phyloP scores from a whole-genome alignment of 1,284 basidiomycete genomes.

The Cryptococcus sp. region DNA sequence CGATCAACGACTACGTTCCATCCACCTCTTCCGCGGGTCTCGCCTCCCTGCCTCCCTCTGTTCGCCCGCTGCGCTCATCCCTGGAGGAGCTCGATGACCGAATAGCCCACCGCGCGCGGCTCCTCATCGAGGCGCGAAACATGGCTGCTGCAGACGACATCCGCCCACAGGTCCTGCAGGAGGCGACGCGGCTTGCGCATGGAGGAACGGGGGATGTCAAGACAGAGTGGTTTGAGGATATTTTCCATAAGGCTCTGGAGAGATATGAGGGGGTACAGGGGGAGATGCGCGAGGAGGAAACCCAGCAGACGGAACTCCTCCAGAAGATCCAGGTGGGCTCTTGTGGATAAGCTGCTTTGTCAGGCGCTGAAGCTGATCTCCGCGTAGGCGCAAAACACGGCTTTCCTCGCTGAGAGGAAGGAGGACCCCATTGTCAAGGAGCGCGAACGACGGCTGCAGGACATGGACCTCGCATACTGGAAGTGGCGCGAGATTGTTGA shows the following conservation, averaged over 20 bases:
- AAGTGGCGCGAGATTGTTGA: conserved; percentile 81
- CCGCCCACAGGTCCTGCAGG: conserved; percentile 63
- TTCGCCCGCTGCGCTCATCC: conserved; percentile 68
- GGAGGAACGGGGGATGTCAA: conserved; percentile 65
- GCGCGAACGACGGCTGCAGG: conserved; percentile 78
- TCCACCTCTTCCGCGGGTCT: conserved; percentile 30
- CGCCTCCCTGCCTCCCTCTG: conserved; percentile 47
- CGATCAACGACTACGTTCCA: conserved; percentile 59
- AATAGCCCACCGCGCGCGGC: conserved; percentile 59
- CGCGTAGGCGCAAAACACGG: conserved; percentile 64
- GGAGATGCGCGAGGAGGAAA: conserved; percentile 61
- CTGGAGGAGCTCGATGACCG: conserved; percentile 80
- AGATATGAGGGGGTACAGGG: conserved; percentile 75
- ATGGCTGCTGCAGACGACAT: conserved; percentile 73
- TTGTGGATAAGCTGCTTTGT: background rate
- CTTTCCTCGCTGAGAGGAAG: conserved; percentile 72
- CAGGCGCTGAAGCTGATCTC: background rate
- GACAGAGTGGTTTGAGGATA: conserved; percentile 79
- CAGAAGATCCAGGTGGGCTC: conserved; percentile 63
- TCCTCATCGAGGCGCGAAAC: conserved; percentile 65
- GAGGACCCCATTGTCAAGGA: conserved; percentile 75
- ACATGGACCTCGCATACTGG: conserved; percentile 81
- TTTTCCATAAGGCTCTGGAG: conserved; percentile 70
- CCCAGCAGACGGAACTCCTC: conserved; percentile 64
- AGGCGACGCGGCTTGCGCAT: conserved; percentile 56